phyloP scores from a whole-genome alignment of 805 yeast genomes.

The Wickerhamomyces chambardii region DNA sequence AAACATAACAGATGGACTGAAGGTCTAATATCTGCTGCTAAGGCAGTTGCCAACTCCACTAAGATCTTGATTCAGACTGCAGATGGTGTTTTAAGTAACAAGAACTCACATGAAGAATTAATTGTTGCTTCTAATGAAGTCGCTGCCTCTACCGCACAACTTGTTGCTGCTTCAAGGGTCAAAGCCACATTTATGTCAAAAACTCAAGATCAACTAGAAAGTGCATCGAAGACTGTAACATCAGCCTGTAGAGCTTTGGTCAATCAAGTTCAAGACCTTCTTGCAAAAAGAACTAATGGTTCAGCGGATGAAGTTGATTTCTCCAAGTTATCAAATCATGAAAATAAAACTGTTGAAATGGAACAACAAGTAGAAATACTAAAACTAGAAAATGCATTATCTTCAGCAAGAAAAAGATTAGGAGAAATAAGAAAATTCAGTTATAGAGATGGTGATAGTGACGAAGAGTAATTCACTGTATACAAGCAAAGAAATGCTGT shows the following conservation, averaged over 20 bases:
- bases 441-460: slow-evolving; percentile 56
- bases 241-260: slow-evolving; percentile 72
- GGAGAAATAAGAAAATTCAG: slow-evolving; percentile 81
- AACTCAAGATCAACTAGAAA: slow-evolving; percentile 67
- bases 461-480: slow-evolving; percentile 39
- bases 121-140: slow-evolving; percentile 90
- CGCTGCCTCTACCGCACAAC: slow-evolving; percentile 86
- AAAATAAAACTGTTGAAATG: slow-evolving; percentile 81
- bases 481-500: too few species aligned
- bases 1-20: slow-evolving; percentile 91
- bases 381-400: slow-evolving; percentile 68
- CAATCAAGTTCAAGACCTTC: slow-evolving; percentile 52
- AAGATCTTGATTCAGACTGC: slow-evolving; percentile 78
- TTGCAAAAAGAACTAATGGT: slow-evolving; percentile 24
- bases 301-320: slow-evolving; percentile 46
- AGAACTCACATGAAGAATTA: slow-evolving; percentile 70
- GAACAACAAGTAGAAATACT: slow-evolving; percentile 89
- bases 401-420: slow-evolving; percentile 65
- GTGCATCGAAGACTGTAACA: slow-evolving; percentile 59
- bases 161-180: slow-evolving; percentile 86
- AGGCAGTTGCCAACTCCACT: slow-evolving; percentile 79
- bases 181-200: slow-evolving; percentile 71
- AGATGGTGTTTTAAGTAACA: slow-evolving; percentile 62
- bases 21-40: slow-evolving; percentile 85
- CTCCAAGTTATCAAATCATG: slow-evolving; percentile 61